Conservation (phyloP, 2,329 filamentous ascomycete genomes). For the Fusarium sambucinum region DNA sequence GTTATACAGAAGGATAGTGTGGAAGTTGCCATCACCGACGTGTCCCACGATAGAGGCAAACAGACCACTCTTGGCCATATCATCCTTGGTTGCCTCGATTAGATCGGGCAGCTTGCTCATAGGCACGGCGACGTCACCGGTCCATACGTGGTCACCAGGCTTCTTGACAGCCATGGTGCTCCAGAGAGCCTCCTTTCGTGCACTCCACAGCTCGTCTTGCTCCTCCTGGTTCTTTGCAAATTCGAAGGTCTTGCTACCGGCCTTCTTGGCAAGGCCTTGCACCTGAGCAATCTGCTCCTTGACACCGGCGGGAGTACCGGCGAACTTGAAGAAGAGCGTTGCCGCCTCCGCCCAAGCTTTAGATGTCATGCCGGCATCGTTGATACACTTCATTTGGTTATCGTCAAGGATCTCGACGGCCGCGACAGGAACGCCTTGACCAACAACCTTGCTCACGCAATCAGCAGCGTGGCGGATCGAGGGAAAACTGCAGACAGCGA, state of each 20-base stretch:
- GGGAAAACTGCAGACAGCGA: conserved; percentile 76
- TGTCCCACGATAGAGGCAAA: conserved; percentile 73
- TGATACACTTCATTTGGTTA: conserved; percentile 82
- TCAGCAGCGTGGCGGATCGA: conserved; percentile 77
- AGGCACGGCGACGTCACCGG: conserved; percentile 87
- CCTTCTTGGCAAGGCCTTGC: conserved; percentile 69
- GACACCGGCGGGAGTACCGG: conserved; percentile 75
- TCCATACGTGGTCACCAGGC: conserved; percentile 82
- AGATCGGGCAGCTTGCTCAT: conserved; percentile 79
- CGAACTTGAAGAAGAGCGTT: conserved; percentile 88
- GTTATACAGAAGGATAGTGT: conserved; percentile 72
- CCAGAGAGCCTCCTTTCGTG: conserved; percentile 87
- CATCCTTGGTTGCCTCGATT: conserved; percentile 76
- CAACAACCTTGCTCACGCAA: conserved; percentile 84
- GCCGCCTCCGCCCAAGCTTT: conserved; percentile 78
- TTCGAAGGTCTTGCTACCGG: conserved; percentile 78
- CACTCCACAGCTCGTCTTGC: conserved; percentile 83
- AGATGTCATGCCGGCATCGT: conserved; percentile 73
- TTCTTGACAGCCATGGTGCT: conserved; percentile 76
- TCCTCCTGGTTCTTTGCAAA: conserved; percentile 79
- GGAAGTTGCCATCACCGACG: conserved; percentile 84
- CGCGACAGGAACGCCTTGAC: conserved; percentile 83
- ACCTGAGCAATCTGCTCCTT: conserved; percentile 83
- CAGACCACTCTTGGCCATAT: conserved; percentile 58
- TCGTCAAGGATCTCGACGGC: conserved; percentile 95